A percentile compares a stretch with the other conserved stretches of the same genome.
phyloP scores from a whole-genome alignment of 805 yeast species.

The Candida awuae region DNA sequence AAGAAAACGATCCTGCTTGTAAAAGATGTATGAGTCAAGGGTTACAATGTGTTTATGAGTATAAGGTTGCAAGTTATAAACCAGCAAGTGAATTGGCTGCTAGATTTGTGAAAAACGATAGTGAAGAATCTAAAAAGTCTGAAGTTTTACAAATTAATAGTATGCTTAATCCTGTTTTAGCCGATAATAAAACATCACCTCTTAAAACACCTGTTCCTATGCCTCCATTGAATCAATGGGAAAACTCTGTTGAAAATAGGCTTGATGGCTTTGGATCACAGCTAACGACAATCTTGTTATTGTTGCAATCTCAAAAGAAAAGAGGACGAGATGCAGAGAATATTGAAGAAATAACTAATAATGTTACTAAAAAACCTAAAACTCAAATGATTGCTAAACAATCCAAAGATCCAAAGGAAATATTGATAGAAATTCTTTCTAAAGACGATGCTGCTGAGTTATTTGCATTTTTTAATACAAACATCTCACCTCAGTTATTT shows the following conservation, averaged over 20 bases:
- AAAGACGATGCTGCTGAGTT: conserved; percentile 36
- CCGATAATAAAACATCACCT: background rate
- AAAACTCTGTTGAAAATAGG: conserved; percentile 31
- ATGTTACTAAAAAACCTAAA: background rate
- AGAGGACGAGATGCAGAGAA: background rate
- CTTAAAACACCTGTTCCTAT: background rate
- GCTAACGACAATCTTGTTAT: conserved; percentile 30
- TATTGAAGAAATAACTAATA: background rate
- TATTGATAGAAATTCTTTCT: conserved; percentile 17
- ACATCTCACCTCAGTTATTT: conserved; percentile 56
- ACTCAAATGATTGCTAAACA: background rate
- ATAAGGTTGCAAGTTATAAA: conserved; percentile 31
- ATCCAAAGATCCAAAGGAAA: background rate
- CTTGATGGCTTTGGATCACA: conserved; percentile 34
- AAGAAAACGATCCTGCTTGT: conserved; percentile 41
- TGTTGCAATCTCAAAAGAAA: conserved; percentile 25
- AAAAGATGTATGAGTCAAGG: conserved; percentile 46
- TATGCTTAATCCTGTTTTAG: conserved; percentile 2
- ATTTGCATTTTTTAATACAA: conserved; percentile 42
- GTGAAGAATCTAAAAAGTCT: background rate
- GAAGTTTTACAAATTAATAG: background rate
- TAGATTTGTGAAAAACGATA: background rate
- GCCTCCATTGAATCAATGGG: conserved; percentile 22
- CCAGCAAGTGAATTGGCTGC: background rate
- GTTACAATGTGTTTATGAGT: conserved; percentile 49